These are phyloP conservation scores for Exophiala sideris DNA, from an alignment of 2,329 filamentous ascomycete genomes.

Conservation along the genomic window DNA sequence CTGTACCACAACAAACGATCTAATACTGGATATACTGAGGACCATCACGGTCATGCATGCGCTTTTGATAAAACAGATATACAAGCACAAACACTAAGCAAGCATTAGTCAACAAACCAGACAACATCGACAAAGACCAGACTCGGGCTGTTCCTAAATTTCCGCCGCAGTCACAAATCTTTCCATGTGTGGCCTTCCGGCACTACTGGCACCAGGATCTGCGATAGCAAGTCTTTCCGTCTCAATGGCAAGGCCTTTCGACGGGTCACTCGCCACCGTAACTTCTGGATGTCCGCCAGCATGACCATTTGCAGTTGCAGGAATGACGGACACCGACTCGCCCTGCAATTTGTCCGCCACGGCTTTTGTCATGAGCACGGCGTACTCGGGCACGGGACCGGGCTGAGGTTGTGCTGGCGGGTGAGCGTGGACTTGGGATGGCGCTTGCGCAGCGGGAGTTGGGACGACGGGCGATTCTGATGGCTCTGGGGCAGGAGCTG, in stretches of 20 bases:
- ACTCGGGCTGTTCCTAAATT: slow-evolving; percentile 1
- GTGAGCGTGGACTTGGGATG: background rate
- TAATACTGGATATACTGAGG: background rate
- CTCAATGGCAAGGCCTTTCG: slow-evolving; percentile 26
- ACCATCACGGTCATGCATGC: too few species aligned
- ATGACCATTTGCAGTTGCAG: slow-evolving; percentile 20
- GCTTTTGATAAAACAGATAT: too few species aligned
- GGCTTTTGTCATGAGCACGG: slow-evolving; percentile 16
- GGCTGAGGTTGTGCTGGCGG: slow-evolving; percentile 21
- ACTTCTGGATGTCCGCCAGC: slow-evolving; percentile 21
- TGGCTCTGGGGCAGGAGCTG: background rate
- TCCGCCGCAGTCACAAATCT: slow-evolving; percentile 28
- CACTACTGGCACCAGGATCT: background rate
- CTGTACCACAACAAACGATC: slow-evolving; percentile 1
- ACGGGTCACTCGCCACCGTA: slow-evolving; percentile 18
- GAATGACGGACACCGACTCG: slow-evolving; percentile 23
- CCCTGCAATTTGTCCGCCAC: slow-evolving; percentile 13
- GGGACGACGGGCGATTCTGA: background rate
- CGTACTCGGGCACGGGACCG: slow-evolving; percentile 20
- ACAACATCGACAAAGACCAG: background rate
- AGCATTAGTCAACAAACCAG: background rate
- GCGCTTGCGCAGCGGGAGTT: background rate
- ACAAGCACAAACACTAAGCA: background rate
- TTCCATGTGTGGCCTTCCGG: slow-evolving; percentile 20
- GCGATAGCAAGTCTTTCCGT: slow-evolving; percentile 20